These are phyloP conservation scores for Ophiosphaerella korrae DNA, from an alignment of 2,329 filamentous ascomycete genomes.

Conservation along the genomic window DNA sequence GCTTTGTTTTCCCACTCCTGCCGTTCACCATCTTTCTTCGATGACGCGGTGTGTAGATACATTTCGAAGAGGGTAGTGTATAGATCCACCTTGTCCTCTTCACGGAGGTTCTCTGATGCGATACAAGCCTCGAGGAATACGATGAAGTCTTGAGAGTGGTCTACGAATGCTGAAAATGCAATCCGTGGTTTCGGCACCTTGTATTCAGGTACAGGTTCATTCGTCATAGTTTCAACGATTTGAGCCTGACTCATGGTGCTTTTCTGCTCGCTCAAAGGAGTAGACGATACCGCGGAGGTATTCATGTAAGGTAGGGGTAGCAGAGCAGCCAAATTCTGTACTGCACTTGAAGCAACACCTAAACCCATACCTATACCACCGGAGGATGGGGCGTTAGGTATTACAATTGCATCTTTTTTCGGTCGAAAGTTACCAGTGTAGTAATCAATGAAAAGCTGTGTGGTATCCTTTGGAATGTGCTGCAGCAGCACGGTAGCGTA, in stretches of 20 bases:
- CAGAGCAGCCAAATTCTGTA: conserved; percentile 83
- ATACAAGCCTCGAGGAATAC: conserved; percentile 89
- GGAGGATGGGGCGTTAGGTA: conserved; percentile 54
- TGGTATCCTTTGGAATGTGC: conserved; percentile 81
- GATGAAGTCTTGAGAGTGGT: conserved; percentile 90
- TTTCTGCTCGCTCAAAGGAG: conserved; percentile 58
- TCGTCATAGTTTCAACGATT: conserved; percentile 59
- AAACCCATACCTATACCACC: conserved; percentile 47
- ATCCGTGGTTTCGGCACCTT: conserved; percentile 80
- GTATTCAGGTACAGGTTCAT: conserved; percentile 65
- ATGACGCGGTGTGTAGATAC: conserved; percentile 88
- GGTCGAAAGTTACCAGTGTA: conserved; percentile 86
- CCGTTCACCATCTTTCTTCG: conserved; percentile 71
- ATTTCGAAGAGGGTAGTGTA: conserved; percentile 98
- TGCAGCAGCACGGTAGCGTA: conserved; percentile 90
- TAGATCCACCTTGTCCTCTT: conserved; percentile 80
- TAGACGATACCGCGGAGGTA: conserved; percentile 61
- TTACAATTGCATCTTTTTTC: conserved; percentile 65
- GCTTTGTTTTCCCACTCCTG: conserved; percentile 89
- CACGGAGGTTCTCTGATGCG: conserved; percentile 69
- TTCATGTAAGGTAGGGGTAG: conserved; percentile 87
- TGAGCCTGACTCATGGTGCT: conserved; percentile 61
- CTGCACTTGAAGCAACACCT: conserved; percentile 69
- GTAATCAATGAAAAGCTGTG: conserved; percentile 89
- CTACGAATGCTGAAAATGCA: conserved; percentile 95